A percentile compares a stretch with the other conserved stretches of the same genome.
Conservation (phyloP, 306 rosid species). For the Medicago lupulina region DNA sequence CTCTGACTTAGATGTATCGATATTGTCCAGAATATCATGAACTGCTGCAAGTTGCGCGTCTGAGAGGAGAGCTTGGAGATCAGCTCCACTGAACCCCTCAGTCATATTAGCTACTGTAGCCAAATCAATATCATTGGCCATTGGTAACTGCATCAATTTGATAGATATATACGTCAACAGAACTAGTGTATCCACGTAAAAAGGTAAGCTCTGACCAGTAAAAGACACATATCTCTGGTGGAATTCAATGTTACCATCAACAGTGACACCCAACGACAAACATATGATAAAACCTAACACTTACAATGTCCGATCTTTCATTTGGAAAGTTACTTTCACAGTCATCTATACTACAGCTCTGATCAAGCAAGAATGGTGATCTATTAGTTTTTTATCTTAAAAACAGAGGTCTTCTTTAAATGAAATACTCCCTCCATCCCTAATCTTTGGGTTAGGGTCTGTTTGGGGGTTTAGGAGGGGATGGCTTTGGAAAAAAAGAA, state of each 20-base stretch:
- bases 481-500: too few relatives aligned
- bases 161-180: conserved; percentile 17
- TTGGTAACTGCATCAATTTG: conserved; percentile 64
- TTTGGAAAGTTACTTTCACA: neutral
- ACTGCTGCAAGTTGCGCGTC: conserved; percentile 98
- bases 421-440: neutral
- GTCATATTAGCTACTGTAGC: conserved; percentile 73
- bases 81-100: conserved; percentile 97
- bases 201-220: conserved; percentile 19
- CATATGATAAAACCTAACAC: neutral
- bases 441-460: too few relatives aligned
- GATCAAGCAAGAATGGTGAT: neutral
- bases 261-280: neutral
- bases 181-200: conserved; percentile 17
- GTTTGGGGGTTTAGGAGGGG: too few relatives aligned
- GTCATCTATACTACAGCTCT: neutral
- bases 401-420: neutral
- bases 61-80: conserved; percentile 94
- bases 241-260: conserved; percentile 15
- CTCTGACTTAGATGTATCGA: conserved; percentile 43
- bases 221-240: conserved; percentile 8
- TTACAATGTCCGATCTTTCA: neutral
- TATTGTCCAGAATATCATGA: conserved; percentile 71
- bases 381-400: neutral
- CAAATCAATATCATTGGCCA: conserved; percentile 77